A percentile compares a stretch with the other conserved stretches of the same genome.
phyloP scores from a whole-genome alignment of 2,329 filamentous ascomycete genomes.

The Geosmithia morbida region DNA sequence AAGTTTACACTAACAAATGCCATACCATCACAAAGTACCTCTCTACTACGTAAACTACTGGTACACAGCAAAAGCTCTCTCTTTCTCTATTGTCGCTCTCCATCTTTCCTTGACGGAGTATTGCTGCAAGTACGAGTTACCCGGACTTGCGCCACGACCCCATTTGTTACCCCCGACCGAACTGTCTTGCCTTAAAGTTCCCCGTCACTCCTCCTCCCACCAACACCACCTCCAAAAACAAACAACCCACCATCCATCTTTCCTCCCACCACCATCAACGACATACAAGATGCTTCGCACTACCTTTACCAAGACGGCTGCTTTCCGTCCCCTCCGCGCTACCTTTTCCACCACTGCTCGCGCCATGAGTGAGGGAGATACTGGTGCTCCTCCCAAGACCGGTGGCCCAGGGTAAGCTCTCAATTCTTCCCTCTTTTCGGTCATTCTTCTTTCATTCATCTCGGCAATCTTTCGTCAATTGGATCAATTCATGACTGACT shows the following conservation, averaged over 20 bases:
- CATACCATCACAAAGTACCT: not conserved
- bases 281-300: constrained; percentile 50
- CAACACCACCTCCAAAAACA: not conserved
- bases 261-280: not conserved
- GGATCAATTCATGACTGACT: not conserved
- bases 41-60: not conserved
- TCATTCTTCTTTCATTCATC: not conserved
- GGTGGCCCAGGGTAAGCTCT: constrained; percentile 37
- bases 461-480: not conserved
- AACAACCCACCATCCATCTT: not conserved
- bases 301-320: constrained; percentile 38
- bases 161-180: not conserved
- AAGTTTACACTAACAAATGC: not conserved
- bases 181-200: not conserved
- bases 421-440: not conserved
- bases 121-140: not conserved
- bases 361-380: constrained; percentile 57
- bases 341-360: constrained; percentile 50
- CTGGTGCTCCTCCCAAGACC: constrained; percentile 41
- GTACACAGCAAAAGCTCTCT: not conserved
- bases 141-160: not conserved
- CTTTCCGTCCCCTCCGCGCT: constrained; percentile 36
- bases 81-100: no score
- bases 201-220: not conserved
- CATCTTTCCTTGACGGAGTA: no score